Base-by-base conservation (phyloP, 2,329 filamentous ascomycete genomes). In the Microcyclosporella mali region DNA sequence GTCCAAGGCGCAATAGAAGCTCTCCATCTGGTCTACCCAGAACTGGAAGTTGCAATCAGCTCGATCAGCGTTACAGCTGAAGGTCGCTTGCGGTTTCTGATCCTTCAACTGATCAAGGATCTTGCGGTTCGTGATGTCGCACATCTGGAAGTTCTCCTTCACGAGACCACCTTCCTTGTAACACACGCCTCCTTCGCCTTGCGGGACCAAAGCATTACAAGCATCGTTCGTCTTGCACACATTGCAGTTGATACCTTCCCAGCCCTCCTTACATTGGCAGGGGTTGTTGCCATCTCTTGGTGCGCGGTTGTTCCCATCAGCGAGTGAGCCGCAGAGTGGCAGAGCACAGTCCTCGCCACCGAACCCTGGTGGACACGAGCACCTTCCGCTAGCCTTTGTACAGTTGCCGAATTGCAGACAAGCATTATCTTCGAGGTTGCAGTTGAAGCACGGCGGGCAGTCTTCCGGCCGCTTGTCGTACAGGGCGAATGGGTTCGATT, bases 141-240 rank as follows among this genome's bases (percentile, higher is more conserved):
- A 98, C 71, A 95, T 92, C 68, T 98, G 94, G 69, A 88, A 90
- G 70, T 97, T 98, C 67, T 94, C 81, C 57, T 92, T 88, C 50
- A 97, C 83, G 9, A 94, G 83, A 54, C 94, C 80, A 34, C 90
- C 90, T 55, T 90, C 83, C 59, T 86, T 84, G 64, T 95, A 97
- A 70, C 92, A 98, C 9, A 95, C 82, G 25, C 88, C 92, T 34
- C 83, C 88, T 48, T 87, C 78, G 17, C 53, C 48, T 15, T 56
- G 48, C 3, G 87, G 86, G 82, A 94, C 94, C 66, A 98, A 72
- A 27, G 86, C 82, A 62, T 92, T 80, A 61, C 92, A 98, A 12
- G 85, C 89, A 54, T 84, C 72, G 63, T 97, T 76, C 3, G 81
- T 80, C 47, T 84, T 81, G 68, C 92, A 98, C 43, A 98, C 87